A percentile compares a stretch with the other conserved stretches of the same genome.
phyloP scores from a whole-genome alignment of 1,139 yeast genomes.

The Geotrichum bryndzae region DNA sequence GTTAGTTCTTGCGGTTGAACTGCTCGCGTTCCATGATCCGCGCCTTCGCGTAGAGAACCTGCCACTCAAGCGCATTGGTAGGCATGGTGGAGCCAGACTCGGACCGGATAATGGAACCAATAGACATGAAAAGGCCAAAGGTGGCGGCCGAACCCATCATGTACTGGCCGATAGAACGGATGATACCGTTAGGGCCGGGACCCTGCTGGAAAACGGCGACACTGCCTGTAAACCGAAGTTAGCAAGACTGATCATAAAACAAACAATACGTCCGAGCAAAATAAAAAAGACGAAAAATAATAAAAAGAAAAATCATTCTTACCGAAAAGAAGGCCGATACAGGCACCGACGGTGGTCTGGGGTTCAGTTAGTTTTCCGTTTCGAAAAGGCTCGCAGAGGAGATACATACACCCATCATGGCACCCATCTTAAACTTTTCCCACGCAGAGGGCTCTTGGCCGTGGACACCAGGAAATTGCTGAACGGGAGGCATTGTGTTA shows the following conservation, averaged over 20 bases:
- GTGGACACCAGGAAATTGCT: constrained; percentile 61
- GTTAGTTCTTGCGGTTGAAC: constrained; percentile 1
- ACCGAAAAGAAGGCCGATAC: constrained; percentile 91
- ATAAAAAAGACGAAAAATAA: neutral
- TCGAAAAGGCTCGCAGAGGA: neutral
- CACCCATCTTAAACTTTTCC: constrained; percentile 97
- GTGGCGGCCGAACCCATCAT: constrained; percentile 96
- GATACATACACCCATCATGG: constrained; percentile 73
- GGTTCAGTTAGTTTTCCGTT: constrained; percentile 4
- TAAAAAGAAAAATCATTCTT: constrained; percentile 11
- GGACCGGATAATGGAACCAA: constrained; percentile 77
- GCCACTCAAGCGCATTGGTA: constrained; percentile 31
- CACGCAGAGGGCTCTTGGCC: constrained; percentile 78
- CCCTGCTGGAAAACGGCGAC: constrained; percentile 87
- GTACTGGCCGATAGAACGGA: constrained; percentile 94
- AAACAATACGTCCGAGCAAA: neutral
- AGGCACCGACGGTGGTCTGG: constrained; percentile 82
- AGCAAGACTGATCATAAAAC: neutral
- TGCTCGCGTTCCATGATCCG: constrained; percentile 18
- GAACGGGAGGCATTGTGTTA: constrained; percentile 71
- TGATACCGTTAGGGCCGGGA: constrained; percentile 97
- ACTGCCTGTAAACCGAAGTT: constrained; percentile 39
- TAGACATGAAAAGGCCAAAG: constrained; percentile 92
- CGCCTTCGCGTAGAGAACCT: constrained; percentile 27
- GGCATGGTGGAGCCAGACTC: constrained; percentile 37